These are phyloP conservation scores for Termitomyces sp. DNA, from an alignment of 768 basidiomycete species.

Conservation along the genomic window DNA sequence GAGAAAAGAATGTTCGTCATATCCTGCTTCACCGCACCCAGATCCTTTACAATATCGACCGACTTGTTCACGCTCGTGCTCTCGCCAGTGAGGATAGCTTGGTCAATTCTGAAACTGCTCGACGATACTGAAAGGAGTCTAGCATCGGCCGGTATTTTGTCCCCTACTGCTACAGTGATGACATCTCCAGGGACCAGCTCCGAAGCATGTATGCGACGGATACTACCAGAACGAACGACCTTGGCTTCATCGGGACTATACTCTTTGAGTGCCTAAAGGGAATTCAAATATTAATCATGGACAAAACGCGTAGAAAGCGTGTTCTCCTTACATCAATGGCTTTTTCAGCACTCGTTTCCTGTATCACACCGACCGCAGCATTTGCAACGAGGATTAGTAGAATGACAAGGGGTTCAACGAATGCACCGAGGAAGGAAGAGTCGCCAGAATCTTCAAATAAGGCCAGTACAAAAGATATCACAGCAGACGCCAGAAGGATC, in stretches of 20 bases:
- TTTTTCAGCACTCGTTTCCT: constrained; percentile 93
- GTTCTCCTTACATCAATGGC: constrained; percentile 84
- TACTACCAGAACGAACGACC: constrained; percentile 68
- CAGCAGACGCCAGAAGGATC: constrained; percentile 90
- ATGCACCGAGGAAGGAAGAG: constrained; percentile 69
- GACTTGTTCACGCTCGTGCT: constrained; percentile 85
- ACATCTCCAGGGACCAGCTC: constrained; percentile 96
- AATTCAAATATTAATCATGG: constrained; percentile 2
- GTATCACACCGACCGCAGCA: constrained; percentile 95
- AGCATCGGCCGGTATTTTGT: constrained; percentile 95
- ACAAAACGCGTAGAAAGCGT: constrained; percentile 5
- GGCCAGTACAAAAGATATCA: constrained; percentile 89
- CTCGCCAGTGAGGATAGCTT: constrained; percentile 96
- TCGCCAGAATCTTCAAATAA: constrained; percentile 75
- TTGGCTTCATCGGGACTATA: constrained; percentile 97
- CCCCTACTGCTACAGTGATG: constrained; percentile 85
- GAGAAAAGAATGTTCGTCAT: constrained; percentile 97
- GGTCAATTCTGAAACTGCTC: constrained; percentile 91
- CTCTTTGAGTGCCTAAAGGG: constrained; percentile 80
- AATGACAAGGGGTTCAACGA: constrained; percentile 94
- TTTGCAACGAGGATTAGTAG: constrained; percentile 94
- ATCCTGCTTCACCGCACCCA: constrained; percentile 90
- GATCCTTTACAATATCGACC: constrained; percentile 60
- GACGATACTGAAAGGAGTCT: constrained; percentile 85
- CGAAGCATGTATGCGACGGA: constrained; percentile 74